Conservation (phyloP, 164 flowering plant genomes). For the Hamamelis virginiana region DNA sequence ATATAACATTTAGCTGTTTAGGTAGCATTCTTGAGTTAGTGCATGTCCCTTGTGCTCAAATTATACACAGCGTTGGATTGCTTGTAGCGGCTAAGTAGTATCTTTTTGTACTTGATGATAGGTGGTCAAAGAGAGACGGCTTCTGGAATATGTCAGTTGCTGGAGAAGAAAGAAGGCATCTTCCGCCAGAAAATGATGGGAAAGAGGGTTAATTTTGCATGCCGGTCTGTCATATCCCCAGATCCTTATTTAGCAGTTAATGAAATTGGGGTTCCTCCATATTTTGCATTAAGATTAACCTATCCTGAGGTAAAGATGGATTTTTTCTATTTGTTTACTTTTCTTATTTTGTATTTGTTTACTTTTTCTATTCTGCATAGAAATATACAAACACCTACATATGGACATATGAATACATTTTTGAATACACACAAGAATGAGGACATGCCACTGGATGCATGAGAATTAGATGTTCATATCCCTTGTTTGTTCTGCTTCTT, state of each 20-base stretch:
- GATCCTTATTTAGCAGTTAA: conserved; percentile 96
- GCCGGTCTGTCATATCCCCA: conserved; percentile 98
- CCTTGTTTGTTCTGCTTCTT: too few species aligned
- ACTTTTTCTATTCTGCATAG: background rate
- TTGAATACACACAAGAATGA: too few species aligned
- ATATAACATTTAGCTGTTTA: background rate
- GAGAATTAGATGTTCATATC: too few species aligned
- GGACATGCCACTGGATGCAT: too few species aligned
- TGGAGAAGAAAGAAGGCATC: conserved; percentile 92
- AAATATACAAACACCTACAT: background rate
- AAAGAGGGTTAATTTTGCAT: conserved; percentile 92
- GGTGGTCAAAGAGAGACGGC: conserved; percentile 42
- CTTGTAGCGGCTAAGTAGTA: background rate
- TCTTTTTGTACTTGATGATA: conserved; percentile 18
- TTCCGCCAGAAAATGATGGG: conserved; percentile 99
- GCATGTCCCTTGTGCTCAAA: background rate
- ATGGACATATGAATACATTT: background rate
- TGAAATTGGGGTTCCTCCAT: conserved; percentile 97
- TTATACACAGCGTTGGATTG: background rate
- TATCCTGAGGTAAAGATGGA: conserved; percentile 81
- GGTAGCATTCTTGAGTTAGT: background rate
- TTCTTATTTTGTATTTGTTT: background rate
- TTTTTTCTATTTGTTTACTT: background rate
- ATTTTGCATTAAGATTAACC: conserved; percentile 76
- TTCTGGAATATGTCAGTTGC: conserved; percentile 73